Conservation (phyloP, 371 early-diverging fungal species). For the Mortierella sp. region DNA sequence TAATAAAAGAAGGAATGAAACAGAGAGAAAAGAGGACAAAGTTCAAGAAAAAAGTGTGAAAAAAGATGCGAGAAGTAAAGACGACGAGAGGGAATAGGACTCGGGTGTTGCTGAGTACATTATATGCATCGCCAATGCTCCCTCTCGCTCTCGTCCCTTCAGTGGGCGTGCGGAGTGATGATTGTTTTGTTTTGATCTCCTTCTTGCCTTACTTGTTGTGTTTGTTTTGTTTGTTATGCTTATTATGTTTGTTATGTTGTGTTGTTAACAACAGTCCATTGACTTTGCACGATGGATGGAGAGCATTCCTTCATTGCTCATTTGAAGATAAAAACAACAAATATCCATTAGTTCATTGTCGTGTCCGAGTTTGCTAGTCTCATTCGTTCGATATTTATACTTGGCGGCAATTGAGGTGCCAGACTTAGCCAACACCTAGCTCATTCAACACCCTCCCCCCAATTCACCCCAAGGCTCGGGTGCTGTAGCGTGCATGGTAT, state of each 20-base stretch:
- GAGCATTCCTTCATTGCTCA: constrained; percentile 3
- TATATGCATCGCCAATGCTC: too few species aligned
- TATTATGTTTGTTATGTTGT: too few species aligned
- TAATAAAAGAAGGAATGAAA: not conserved
- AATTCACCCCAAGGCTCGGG: too few species aligned
- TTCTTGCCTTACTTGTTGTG: constrained; percentile 5
- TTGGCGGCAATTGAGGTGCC: not conserved
- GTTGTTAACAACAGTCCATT: not conserved
- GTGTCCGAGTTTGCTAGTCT: not conserved
- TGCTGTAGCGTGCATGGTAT: too few species aligned
- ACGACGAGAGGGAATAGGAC: constrained; percentile 4
- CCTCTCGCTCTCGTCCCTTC: too few species aligned
- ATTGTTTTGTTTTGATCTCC: too few species aligned
- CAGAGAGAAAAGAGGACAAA: not conserved
- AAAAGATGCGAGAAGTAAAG: constrained; percentile 2
- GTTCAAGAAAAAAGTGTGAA: not conserved
- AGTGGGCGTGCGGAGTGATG: too few species aligned
- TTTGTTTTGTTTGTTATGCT: too few species aligned
- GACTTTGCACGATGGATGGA: not conserved
- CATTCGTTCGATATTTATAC: not conserved
- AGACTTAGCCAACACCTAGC: not conserved
- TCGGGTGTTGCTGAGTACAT: not conserved
- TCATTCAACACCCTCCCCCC: not conserved
- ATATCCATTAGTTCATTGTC: not conserved
- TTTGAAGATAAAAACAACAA: not conserved